Evolutionary conservation across 2,329 filamentous ascomycete species (phyloP), one percentile per base, ranked within the genome.

Genomic region (Claviceps pusilla): DNA sequence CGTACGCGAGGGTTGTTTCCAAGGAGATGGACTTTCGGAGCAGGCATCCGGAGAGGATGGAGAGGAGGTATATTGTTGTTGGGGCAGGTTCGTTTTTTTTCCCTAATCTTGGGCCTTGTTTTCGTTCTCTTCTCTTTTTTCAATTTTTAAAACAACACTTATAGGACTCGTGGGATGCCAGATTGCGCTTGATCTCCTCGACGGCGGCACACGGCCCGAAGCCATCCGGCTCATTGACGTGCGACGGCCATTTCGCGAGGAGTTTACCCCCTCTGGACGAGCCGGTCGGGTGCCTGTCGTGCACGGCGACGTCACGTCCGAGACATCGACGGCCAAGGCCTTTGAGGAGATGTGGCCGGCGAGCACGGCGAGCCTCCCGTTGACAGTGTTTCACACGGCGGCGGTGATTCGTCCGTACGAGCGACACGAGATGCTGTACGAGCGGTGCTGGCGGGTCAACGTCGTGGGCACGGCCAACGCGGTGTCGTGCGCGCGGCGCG

Each of bases 301-400:
- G 46, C 66, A 72, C 58, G 71, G 75, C 28, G 73, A 82, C 60
- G 76, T 80, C 59, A 71, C 73, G 3, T 74, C 76, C 19, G 61
- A 65, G 24, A 57, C 64, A 3, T 71, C 70, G 2, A 73, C 76
- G 0, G 56, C 64, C 7, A 66, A 65, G 0, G 76, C 76, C 16
- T 79, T 81, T 54, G 61, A 65, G 6, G 64, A 66, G 28, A 67
- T 72, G 5, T 81, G 78, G 78, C 66, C 70, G 2, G 50, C 62
- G 2, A 62, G 63, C 1, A 66, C 71, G 5, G 66, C 71, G 5
- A 49, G 63, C 4, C 66, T 74, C 3, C 76, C 77, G 1, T 64
- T 81, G 29, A 79, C 77, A 1, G 77, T 81, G 14, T 79, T 77
- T 60, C 78, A 81, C 65, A 79, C 74, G 0, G 78, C 77, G 2